Evolutionary conservation across 1,284 basidiomycete species (phyloP).

Genomic region (Ustilago cynodontis): DNA sequence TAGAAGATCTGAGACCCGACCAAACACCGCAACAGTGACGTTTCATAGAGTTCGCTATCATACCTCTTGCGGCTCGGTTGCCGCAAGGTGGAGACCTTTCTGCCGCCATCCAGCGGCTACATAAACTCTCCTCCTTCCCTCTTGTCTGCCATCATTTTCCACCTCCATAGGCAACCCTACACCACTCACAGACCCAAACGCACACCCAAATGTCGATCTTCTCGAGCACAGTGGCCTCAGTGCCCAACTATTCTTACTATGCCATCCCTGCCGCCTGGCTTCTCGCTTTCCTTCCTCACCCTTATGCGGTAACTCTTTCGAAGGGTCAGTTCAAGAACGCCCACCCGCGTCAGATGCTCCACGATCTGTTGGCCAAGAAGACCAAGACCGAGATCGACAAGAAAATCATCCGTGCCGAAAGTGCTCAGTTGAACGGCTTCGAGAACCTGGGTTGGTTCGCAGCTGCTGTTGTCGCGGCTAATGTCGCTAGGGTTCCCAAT

Average conservation of each 20-base stretch:
- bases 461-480: conserved; percentile 55
- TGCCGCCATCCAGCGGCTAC: not conserved
- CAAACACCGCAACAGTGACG: conserved; percentile 3
- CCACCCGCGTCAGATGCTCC: conserved; percentile 37
- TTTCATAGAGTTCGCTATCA: not conserved
- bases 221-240: conserved; percentile 12
- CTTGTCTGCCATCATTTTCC: not conserved
- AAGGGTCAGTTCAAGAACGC: conserved; percentile 37
- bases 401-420: conserved; percentile 50
- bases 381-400: conserved; percentile 38
- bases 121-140: not conserved
- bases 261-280: conserved; percentile 42
- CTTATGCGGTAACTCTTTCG: conserved; percentile 15
- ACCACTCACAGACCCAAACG: not conserved
- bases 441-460: conserved; percentile 46
- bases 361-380: conserved; percentile 45
- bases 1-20: not conserved
- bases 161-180: not conserved
- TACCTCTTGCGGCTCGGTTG: not conserved
- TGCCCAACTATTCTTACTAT: conserved; percentile 46
- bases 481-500: conserved; percentile 54
- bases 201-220: conserved; percentile 33
- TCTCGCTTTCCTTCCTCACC: conserved; percentile 37
- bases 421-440: conserved; percentile 39
- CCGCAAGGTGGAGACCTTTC: not conserved